Base-by-base conservation (phyloP, 164 flowering plant species). In the Houttuynia cordata region DNA sequence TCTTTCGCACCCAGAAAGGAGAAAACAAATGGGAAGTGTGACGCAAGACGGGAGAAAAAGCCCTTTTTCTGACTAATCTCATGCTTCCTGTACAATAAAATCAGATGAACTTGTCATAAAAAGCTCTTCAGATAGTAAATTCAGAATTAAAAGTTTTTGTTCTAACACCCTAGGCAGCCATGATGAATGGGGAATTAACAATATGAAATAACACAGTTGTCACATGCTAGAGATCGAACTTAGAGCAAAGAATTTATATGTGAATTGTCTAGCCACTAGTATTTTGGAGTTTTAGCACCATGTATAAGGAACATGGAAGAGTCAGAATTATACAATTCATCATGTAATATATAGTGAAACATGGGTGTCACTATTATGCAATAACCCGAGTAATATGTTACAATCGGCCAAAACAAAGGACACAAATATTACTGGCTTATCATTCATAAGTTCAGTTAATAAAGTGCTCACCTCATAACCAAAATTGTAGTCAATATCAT, bases 21-120 rank as follows among this genome's bases (percentile, higher is more conserved):
- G 64, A 82, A 79, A 60, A 92, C 67, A 68, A 85, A 87, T 56
- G 96, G 96, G 45, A 87, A 71, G 72, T 59, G 79, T 56, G 68
- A 75, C 52, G 80, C 91, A 64, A 92, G 68, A 68, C 78, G 75
- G 42, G 96, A 84, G 10, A 87, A 69, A 59, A 92, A 73, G 74
- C 78, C 76, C 50, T 73, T 75, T 55, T 73, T 79, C 53, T 64
- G 75, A 50, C 81, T 62, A 47, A 68, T 30, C 34, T 67, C 70
- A 62, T 76, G 68, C 62, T 62, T 67, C 57, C 19, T 53, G 56
- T 49, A 62, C 37, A 88, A 80, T 82, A 42, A 14, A 59, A 15
- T 34, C 25, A 66, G 39, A 64, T 62, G 49, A 23, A 15, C 30
- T 4, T 62, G 41, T 37, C 21, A 55, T 15, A 42, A 42, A 57